Evolutionary conservation across 768 basidiomycete genomes (phyloP).

Genomic region (Naganishia vaughanmartiniae): DNA sequence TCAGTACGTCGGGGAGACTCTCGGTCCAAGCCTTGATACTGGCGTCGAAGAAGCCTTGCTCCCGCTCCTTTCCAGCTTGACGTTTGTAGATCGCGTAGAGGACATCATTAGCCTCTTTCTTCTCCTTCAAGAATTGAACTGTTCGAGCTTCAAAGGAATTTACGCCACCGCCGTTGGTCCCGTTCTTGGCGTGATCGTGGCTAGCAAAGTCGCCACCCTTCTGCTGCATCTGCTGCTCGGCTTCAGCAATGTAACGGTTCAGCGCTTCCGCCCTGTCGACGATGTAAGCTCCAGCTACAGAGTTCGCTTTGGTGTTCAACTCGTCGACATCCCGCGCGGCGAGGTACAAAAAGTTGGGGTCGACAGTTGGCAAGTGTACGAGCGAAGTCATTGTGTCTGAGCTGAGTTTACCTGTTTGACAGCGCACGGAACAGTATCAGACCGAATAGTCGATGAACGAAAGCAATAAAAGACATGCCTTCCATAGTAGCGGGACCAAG

Average conservation of each 20-base stretch:
- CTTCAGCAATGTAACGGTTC: slow-evolving; percentile 58
- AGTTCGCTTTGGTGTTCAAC: slow-evolving; percentile 57
- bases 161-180: slow-evolving; percentile 1
- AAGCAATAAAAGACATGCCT: slow-evolving; percentile 51
- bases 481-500: slow-evolving; percentile 78
- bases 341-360: slow-evolving; percentile 63
- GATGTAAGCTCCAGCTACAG: slow-evolving; percentile 53
- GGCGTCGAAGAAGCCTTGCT: slow-evolving; percentile 48
- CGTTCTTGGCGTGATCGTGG: slow-evolving; percentile 14
- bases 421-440: slow-evolving; percentile 24
- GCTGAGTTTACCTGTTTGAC: slow-evolving; percentile 42
- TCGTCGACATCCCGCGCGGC: slow-evolving; percentile 63
- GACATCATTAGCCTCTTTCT: slow-evolving; percentile 44
- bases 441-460: neutral
- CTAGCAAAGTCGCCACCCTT: slow-evolving; percentile 1
- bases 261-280: slow-evolving; percentile 59
- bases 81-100: slow-evolving; percentile 47
- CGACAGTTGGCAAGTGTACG: slow-evolving; percentile 63
- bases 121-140: slow-evolving; percentile 49
- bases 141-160: slow-evolving; percentile 42
- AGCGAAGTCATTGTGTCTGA: slow-evolving; percentile 59
- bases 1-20: slow-evolving; percentile 47
- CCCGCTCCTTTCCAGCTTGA: slow-evolving; percentile 38
- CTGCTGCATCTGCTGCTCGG: slow-evolving; percentile 43
- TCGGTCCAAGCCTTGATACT: slow-evolving; percentile 48